Evolutionary conservation across 495 filamentous ascomycete species (phyloP), one percentile per base, ranked within the genome.

Genomic region (Gamarada debralockiae): DNA sequence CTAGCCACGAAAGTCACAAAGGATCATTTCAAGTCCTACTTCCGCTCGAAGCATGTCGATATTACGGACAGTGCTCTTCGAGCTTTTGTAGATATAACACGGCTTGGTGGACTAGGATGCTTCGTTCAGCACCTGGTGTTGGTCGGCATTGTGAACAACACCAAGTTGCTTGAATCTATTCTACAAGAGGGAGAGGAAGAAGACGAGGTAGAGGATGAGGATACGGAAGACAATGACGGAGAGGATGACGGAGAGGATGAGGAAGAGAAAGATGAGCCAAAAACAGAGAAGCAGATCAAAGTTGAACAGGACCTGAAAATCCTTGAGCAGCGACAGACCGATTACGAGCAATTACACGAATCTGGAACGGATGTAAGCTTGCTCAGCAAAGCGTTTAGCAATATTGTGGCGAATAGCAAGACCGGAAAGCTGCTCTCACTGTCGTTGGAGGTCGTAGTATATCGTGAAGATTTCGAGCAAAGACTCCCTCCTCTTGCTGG

Each of bases 11-110:
- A 48, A 34, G 14, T 29, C 14, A 48, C 45, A 34, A 24, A 48
- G 29, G 18, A 9, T 2, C 24, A 34, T 48, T 48, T 48, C 31
- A 48, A 48, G 18, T 48, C 45, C 2, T 48, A 36, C 27, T 48
- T 34, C 36, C 45, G 10, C 8, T 34, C 45, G 27, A 48, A 34
- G 22, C 45, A 37, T 36, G 27, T 48, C 15, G 45, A 48, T 15
- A 48, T 48, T 33, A 48, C 25, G 6, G n/a, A 18, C 1, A 34
- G 2, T 18, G 12, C 27, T 17, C 45, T 48, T n/a, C 8, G 27
- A 15, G 45, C 25, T 34, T 48, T 48, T 20, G 27, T 48, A 8
- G 12, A 48, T 20, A 5, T 36, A 9, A 48, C 45, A 9, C 25
- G 36, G 29, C 45, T 29, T 48, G 45, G 45, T 8, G 6, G n/a